Conservation (phyloP, 352 stramenopile genomes). For the Phytophthora pseudosyringae region DNA sequence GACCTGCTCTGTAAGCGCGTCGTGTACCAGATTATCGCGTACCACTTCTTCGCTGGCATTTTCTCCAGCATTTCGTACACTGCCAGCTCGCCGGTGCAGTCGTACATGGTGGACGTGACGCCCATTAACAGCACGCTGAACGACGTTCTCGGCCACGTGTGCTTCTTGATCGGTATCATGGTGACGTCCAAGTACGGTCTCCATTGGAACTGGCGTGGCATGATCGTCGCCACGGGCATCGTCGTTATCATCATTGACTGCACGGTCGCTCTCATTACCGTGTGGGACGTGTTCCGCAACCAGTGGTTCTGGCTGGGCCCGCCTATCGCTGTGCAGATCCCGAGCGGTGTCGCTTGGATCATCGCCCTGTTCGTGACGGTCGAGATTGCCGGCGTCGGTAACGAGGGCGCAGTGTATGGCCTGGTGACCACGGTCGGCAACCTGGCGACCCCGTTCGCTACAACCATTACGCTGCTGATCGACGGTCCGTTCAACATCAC, state of each 20-base stretch:
- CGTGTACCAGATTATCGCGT: slow-evolving; percentile 51
- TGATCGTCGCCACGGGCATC: slow-evolving; percentile 34
- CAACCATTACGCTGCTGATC: slow-evolving; percentile 41
- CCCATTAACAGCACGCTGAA: slow-evolving; percentile 41
- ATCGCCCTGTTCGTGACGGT: slow-evolving; percentile 42
- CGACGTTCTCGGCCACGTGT: slow-evolving; percentile 29
- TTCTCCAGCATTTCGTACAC: slow-evolving; percentile 44
- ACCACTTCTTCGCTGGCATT: slow-evolving; percentile 46
- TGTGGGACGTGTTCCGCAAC: slow-evolving; percentile 46
- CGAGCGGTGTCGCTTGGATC: slow-evolving; percentile 40
- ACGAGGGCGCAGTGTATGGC: slow-evolving; percentile 48
- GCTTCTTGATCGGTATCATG: slow-evolving; percentile 37
- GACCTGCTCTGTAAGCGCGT: slow-evolving; percentile 41
- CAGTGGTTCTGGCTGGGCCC: slow-evolving; percentile 37
- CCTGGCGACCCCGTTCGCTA: slow-evolving; percentile 40
- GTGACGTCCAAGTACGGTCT: slow-evolving; percentile 42
- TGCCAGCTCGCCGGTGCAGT: slow-evolving; percentile 35
- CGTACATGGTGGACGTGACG: slow-evolving; percentile 39
- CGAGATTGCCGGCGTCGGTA: slow-evolving; percentile 47
- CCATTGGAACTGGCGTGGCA: slow-evolving; percentile 47
- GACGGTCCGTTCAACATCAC: slow-evolving; percentile 41
- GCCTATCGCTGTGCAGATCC: slow-evolving; percentile 23
- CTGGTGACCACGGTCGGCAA: slow-evolving; percentile 47
- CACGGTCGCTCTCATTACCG: slow-evolving; percentile 37
- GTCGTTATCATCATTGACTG: slow-evolving; percentile 34